Evolutionary conservation across 2,329 filamentous ascomycete species (phyloP).

Genomic region (Colletotrichum sublineola): DNA sequence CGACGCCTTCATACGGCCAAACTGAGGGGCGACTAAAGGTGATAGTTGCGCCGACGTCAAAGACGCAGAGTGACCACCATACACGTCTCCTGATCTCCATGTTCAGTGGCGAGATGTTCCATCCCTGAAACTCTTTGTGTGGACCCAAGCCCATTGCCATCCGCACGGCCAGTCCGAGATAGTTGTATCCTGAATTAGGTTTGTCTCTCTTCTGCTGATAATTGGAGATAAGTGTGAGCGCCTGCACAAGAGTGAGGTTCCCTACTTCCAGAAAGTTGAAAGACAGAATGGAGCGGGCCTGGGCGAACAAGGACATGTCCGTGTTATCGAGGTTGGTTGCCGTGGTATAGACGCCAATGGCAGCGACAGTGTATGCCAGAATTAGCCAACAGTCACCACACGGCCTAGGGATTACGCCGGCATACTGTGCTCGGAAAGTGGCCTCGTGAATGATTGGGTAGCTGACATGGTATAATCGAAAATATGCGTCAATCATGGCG

Average conservation of each 20-base stretch:
- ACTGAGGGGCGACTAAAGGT: constrained; percentile 51
- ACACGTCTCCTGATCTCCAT: constrained; percentile 54
- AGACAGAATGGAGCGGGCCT: constrained; percentile 25
- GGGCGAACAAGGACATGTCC: constrained; percentile 20
- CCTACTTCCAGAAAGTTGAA: constrained; percentile 45
- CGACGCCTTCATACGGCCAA: constrained; percentile 43
- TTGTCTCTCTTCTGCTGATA: constrained; percentile 61
- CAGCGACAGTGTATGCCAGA: constrained; percentile 45
- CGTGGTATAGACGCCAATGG: constrained; percentile 32
- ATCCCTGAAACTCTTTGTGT: constrained; percentile 57
- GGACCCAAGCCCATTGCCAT: constrained; percentile 64
- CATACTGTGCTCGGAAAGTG: constrained; percentile 35
- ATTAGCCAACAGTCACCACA: constrained; percentile 50
- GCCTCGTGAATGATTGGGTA: constrained; percentile 36
- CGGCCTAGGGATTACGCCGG: constrained; percentile 49
- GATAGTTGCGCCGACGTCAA: constrained; percentile 60
- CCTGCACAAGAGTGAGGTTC: constrained; percentile 50
- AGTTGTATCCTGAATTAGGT: constrained; percentile 65
- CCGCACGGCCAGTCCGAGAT: constrained; percentile 61
- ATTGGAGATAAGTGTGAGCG: constrained; percentile 50
- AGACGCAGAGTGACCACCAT: constrained; percentile 57
- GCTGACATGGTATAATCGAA: constrained; percentile 33
- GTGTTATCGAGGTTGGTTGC: constrained; percentile 24
- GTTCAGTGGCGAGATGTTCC: constrained; percentile 49
- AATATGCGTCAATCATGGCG: constrained; percentile 47